A percentile compares a stretch with the other conserved stretches of the same genome.
These are phyloP conservation scores for Trypanosoma cruzi DNA, from an alignment of 208 protist genomes.

Conservation along the genomic window DNA sequence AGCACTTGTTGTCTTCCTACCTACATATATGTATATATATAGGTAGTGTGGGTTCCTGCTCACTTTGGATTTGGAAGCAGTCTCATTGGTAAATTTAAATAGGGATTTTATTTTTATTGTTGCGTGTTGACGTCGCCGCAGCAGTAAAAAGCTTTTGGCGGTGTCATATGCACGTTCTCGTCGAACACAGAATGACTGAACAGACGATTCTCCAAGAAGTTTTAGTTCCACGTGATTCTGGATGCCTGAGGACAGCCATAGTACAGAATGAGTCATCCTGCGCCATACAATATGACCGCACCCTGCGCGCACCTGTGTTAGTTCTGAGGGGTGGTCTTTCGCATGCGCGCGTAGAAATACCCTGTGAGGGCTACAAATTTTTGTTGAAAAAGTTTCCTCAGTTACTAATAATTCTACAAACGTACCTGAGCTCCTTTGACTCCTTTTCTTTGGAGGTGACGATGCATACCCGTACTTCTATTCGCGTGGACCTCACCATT, in stretches of 20 bases:
- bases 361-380: constrained; percentile 56
- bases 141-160: no score
- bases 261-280: constrained; percentile 55
- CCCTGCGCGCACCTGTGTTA: constrained; percentile 42
- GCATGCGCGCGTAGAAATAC: constrained; percentile 58
- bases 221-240: constrained; percentile 25
- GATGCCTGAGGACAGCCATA: constrained; percentile 39
- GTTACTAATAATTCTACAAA: constrained; percentile 58
- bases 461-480: constrained; percentile 39
- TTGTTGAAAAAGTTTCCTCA: constrained; percentile 46
- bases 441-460: constrained; percentile 74
- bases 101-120: no score
- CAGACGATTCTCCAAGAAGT: constrained; percentile 22
- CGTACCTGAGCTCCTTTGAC: constrained; percentile 46
- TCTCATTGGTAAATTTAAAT: background rate
- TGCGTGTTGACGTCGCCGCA: no score
- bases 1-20: background rate
- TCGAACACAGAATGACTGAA: background rate
- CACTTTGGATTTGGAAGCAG: background rate
- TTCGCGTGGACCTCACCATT: constrained; percentile 66
- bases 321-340: constrained; percentile 54
- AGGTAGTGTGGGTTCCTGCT: background rate
- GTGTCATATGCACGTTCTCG: background rate
- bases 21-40: background rate
- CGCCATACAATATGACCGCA: constrained; percentile 59